phyloP scores from a whole-genome alignment of 306 rosid species.

The Glycine soja region DNA sequence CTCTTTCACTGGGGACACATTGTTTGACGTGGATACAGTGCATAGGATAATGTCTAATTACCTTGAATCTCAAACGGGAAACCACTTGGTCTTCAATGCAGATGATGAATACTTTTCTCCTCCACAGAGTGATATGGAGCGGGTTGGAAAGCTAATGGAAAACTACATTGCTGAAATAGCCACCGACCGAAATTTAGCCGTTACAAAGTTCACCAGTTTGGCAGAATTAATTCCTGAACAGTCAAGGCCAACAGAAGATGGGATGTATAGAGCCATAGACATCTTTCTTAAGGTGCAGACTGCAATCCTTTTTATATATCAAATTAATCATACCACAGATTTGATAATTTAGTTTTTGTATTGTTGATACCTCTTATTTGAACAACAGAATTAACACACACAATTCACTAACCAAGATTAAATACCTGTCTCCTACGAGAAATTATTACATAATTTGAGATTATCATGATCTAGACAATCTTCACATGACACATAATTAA shows the following conservation, averaged over 20 bases:
- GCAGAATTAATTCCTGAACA: conserved; percentile 90
- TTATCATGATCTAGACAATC: too few relatives aligned
- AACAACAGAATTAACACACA: neutral
- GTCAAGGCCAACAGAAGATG: conserved; percentile 85
- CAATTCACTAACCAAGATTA: neutral
- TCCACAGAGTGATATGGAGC: conserved; percentile 60
- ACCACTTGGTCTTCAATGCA: conserved; percentile 44
- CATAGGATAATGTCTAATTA: conserved; percentile 74
- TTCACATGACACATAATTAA: too few relatives aligned
- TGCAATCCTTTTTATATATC: conserved; percentile 40
- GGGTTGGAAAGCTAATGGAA: conserved; percentile 87
- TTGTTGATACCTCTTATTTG: conserved; percentile 1
- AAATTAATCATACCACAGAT: neutral
- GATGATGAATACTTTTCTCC: conserved; percentile 67
- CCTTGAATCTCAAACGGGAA: conserved; percentile 63
- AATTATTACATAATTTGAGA: neutral
- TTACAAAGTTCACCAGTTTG: conserved; percentile 66
- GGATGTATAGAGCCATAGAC: conserved; percentile 90
- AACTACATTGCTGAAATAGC: conserved; percentile 88
- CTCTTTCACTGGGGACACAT: conserved; percentile 80
- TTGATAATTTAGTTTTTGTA: neutral
- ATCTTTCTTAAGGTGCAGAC: conserved; percentile 85
- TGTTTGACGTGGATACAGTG: conserved; percentile 87
- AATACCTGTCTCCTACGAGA: neutral
- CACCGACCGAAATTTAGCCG: conserved; percentile 73